phyloP scores from a whole-genome alignment of 192 early-diverging fungal genomes.

The Backusella liffmaniae region DNA sequence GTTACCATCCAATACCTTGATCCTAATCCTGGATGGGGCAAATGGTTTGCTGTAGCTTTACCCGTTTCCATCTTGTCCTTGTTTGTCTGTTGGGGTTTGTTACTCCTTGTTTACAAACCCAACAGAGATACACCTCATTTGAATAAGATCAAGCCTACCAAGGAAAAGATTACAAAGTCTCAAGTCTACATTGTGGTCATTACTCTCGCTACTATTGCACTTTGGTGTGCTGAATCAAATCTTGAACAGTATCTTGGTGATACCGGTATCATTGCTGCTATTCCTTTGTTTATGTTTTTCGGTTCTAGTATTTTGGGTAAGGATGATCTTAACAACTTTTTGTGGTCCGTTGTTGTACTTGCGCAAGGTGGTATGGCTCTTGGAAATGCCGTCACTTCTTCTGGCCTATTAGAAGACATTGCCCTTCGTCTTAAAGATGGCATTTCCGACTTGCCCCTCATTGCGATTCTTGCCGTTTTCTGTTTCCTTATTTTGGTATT shows the following conservation, averaged over 20 bases:
- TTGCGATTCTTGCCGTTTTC: conserved; percentile 58
- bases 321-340: conserved; percentile 72
- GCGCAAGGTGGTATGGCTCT: conserved; percentile 79
- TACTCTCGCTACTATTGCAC: conserved; percentile 59
- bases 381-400: conserved; percentile 70
- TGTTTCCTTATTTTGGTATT: conserved; percentile 62
- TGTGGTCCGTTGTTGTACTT: conserved; percentile 57
- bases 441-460: conserved; percentile 46
- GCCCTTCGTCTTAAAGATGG: conserved; percentile 54
- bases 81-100: conserved; percentile 60
- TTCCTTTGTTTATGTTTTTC: conserved; percentile 75
- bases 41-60: conserved; percentile 69
- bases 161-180: conserved; percentile 39
- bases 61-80: conserved; percentile 65
- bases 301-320: conserved; percentile 68
- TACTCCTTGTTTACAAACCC: conserved; percentile 65
- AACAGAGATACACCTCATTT: conserved; percentile 46
- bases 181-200: conserved; percentile 61
- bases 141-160: conserved; percentile 41
- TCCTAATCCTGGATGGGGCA: conserved; percentile 65
- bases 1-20: conserved; percentile 73
- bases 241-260: conserved; percentile 63
- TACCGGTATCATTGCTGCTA: conserved; percentile 69
- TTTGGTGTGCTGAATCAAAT: conserved; percentile 69
- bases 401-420: conserved; percentile 64